These are phyloP conservation scores for Aechmea fasciata DNA, from an alignment of 176 grass and related monocot genomes.

Conservation along the genomic window DNA sequence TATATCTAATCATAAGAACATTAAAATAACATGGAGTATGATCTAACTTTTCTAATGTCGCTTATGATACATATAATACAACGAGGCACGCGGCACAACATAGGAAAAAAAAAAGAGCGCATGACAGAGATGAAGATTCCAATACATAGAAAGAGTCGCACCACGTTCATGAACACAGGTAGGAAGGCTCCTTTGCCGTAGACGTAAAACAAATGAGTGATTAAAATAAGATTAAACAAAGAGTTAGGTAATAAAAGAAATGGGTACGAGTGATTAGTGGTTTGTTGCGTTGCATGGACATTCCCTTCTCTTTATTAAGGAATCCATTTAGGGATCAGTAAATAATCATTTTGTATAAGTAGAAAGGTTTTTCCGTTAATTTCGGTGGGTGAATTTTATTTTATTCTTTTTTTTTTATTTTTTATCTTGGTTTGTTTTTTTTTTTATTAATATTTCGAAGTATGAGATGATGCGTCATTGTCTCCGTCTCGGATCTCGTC, in stretches of 20 bases:
- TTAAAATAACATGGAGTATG: conserved; percentile 10
- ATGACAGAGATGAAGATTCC: conserved; percentile 55
- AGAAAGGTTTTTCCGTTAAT: conserved; percentile 26
- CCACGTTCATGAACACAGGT: conserved; percentile 22
- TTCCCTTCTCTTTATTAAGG: conserved; percentile 33
- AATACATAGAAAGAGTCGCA: conserved; percentile 9
- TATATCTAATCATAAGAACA: conserved; percentile 9
- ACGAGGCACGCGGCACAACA: neutral
- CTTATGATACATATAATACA: neutral
- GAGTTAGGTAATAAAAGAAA: neutral
- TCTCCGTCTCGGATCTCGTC: neutral
- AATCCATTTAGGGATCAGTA: conserved; percentile 71
- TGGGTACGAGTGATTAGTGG: too few relatives aligned
- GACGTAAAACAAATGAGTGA: neutral
- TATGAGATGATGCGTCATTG: neutral
- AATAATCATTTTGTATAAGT: conserved; percentile 11
- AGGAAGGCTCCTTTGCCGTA: conserved; percentile 20
- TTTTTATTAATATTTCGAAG: too few relatives aligned
- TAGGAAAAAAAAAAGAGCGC: neutral
- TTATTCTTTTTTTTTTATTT: too few relatives aligned
- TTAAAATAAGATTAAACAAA: conserved; percentile 2
- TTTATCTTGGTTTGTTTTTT: too few relatives aligned
- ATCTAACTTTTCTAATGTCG: neutral
- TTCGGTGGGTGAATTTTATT: conserved; percentile 6
- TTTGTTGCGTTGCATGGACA: conserved; percentile 25